These are phyloP conservation scores for Colletotrichum nymphaeae DNA, from an alignment of 2,329 filamentous ascomycete genomes.

Conservation along the genomic window DNA sequence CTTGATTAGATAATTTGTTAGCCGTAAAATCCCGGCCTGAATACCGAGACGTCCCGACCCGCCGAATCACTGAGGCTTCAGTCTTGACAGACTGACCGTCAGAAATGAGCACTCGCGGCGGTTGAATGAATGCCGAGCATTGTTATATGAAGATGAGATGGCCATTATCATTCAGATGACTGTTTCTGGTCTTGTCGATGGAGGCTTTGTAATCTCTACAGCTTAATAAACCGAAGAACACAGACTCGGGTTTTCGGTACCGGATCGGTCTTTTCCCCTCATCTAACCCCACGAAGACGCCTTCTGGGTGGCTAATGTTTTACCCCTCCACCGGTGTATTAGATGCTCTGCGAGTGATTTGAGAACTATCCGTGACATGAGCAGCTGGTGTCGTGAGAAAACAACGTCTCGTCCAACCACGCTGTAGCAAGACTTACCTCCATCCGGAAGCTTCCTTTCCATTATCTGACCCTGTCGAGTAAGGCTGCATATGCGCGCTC, in stretches of 20 bases:
- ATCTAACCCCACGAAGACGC: neutral
- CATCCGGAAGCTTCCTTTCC: neutral
- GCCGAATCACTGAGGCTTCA: neutral
- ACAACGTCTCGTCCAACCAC: neutral
- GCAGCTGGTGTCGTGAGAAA: neutral
- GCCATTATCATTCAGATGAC: too few relatives aligned
- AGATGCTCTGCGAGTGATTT: neutral
- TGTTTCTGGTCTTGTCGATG: neutral
- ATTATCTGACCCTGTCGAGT: neutral
- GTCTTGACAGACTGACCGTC: neutral
- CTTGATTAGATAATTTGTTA: slow-evolving; percentile 1
- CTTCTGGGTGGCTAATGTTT: neutral
- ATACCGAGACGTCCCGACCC: neutral
- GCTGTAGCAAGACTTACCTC: neutral
- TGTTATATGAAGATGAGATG: neutral
- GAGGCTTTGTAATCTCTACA: neutral
- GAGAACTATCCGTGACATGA: neutral
- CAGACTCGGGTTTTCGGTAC: slow-evolving; percentile 2
- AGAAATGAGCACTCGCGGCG: neutral
- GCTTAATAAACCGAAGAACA: neutral
- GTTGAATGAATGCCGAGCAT: neutral
- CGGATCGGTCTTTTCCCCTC: slow-evolving; percentile 22
- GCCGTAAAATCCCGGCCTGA: neutral
- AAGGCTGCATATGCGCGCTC: slow-evolving; percentile 7
- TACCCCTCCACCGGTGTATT: neutral